These are phyloP conservation scores for Avena insularis DNA, from an alignment of 176 grass and related monocot species.

Conservation along the genomic window DNA sequence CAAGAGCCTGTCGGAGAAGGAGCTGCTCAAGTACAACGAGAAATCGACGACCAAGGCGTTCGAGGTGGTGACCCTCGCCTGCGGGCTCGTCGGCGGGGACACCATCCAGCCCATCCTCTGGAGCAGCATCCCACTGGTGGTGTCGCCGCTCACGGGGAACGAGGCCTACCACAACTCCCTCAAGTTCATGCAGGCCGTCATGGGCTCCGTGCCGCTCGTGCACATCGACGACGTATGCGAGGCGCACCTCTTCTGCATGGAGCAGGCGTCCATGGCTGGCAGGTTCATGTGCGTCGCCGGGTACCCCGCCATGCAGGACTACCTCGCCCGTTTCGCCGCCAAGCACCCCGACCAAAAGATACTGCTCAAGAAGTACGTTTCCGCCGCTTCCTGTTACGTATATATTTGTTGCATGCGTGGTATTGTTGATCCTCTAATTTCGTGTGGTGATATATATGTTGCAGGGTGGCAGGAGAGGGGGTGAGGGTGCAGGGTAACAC, in stretches of 20 bases:
- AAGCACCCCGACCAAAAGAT: conserved; percentile 51
- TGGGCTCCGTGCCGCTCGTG: conserved; percentile 63
- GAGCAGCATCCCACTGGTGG: conserved; percentile 29
- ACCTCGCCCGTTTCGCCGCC: conserved; percentile 39
- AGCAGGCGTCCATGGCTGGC: conserved; percentile 54
- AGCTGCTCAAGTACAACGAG: conserved; percentile 58
- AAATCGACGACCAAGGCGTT: not conserved
- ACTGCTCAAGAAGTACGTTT: conserved; percentile 54
- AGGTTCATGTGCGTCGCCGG: conserved; percentile 61
- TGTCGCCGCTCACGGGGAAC: conserved; percentile 54
- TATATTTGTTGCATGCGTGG: no score
- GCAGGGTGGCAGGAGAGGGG: conserved; percentile 48
- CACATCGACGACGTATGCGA: conserved; percentile 74
- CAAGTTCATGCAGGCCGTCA: conserved; percentile 56
- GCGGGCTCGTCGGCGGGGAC: conserved; percentile 60
- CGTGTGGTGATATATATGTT: not conserved
- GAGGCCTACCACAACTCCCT: conserved; percentile 23
- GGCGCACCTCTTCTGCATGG: conserved; percentile 74
- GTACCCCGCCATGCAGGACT: conserved; percentile 51
- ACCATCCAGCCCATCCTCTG: conserved; percentile 42
- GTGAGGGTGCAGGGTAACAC: conserved; percentile 46
- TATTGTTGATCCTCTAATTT: not conserved
- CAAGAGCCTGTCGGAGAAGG: conserved; percentile 62
- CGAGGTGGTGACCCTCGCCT: conserved; percentile 52
- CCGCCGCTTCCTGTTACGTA: no score